Conservation (phyloP, 208 protist species). For the Acanthamoeba castellanii region DNA sequence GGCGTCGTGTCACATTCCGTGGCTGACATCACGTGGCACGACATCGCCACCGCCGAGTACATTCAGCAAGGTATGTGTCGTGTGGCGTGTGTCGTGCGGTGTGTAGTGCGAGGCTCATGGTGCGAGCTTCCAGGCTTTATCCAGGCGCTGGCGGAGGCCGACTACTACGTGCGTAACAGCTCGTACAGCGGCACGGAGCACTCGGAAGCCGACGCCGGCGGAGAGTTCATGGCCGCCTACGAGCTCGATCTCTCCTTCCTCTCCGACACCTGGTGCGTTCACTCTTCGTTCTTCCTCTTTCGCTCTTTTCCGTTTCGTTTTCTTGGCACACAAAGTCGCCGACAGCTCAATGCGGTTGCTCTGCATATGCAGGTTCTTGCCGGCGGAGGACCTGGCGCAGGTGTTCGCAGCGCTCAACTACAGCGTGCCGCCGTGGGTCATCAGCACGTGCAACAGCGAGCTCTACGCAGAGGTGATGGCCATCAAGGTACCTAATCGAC, state of each 20-base stretch:
- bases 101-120: neutral
- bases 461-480: conserved; percentile 70
- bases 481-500: conserved; percentile 64
- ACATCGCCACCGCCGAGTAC: neutral
- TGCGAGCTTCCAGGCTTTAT: neutral
- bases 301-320: too few relatives aligned
- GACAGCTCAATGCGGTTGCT: too few relatives aligned
- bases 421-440: conserved; percentile 2
- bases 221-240: conserved; percentile 71
- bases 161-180: neutral
- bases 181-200: neutral
- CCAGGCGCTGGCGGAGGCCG: conserved; percentile 39
- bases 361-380: conserved; percentile 25
- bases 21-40: conserved; percentile 60
- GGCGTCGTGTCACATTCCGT: conserved; percentile 26
- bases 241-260: conserved; percentile 71
- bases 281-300: neutral
- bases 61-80: conserved; percentile 32
- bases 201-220: conserved; percentile 25
- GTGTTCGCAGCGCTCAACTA: neutral
- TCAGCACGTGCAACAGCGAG: neutral
- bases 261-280: conserved; percentile 18
- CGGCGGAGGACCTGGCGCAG: neutral
- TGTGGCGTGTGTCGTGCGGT: neutral
- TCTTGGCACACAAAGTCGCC: too few relatives aligned